Evolutionary conservation across 148 eudicot species (phyloP).

Genomic region (Diospyros kaki): DNA sequence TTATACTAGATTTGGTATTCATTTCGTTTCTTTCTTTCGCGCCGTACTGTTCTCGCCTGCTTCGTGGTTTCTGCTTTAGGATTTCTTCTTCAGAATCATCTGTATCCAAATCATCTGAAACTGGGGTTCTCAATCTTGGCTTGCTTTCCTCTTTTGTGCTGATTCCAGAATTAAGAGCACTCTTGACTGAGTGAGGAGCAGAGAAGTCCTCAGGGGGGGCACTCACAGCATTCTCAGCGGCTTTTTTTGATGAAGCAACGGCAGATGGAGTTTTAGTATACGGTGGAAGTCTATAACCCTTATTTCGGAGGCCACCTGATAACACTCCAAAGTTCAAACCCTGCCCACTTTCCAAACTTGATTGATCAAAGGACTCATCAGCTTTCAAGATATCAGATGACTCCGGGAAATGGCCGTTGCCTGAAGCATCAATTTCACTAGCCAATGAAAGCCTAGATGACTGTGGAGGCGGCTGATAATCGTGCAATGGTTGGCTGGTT

Average conservation of each 20-base stretch:
- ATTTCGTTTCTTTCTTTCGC: slow-evolving; percentile 21
- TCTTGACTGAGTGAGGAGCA: slow-evolving; percentile 22
- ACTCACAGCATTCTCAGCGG: slow-evolving; percentile 15
- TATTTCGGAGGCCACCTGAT: slow-evolving; percentile 68
- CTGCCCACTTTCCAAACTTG: slow-evolving; percentile 31
- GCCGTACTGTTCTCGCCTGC: slow-evolving; percentile 15
- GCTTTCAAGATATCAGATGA: slow-evolving; percentile 24
- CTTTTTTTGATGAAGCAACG: slow-evolving; percentile 24
- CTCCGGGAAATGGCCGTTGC: slow-evolving; percentile 1
- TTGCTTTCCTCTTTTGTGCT: slow-evolving; percentile 11
- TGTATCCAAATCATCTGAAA: slow-evolving; percentile 23
- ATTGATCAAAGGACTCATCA: slow-evolving; percentile 22
- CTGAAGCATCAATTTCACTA: slow-evolving; percentile 11
- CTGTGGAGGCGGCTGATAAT: slow-evolving; percentile 18
- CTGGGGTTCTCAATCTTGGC: slow-evolving; percentile 14
- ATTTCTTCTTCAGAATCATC: slow-evolving; percentile 34
- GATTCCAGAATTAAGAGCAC: slow-evolving; percentile 11
- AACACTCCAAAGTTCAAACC: slow-evolving; percentile 50
- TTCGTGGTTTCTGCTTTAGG: slow-evolving; percentile 17
- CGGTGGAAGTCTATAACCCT: slow-evolving; percentile 39
- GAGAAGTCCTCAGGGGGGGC: slow-evolving; percentile 18
- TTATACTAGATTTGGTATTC: slow-evolving; percentile 24
- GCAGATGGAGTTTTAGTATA: slow-evolving; percentile 26
- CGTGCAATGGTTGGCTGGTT: slow-evolving; percentile 10
- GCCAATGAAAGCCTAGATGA: slow-evolving; percentile 16